Base-by-base conservation (phyloP, 257 asterid species). In the Solanum medicagineum region DNA sequence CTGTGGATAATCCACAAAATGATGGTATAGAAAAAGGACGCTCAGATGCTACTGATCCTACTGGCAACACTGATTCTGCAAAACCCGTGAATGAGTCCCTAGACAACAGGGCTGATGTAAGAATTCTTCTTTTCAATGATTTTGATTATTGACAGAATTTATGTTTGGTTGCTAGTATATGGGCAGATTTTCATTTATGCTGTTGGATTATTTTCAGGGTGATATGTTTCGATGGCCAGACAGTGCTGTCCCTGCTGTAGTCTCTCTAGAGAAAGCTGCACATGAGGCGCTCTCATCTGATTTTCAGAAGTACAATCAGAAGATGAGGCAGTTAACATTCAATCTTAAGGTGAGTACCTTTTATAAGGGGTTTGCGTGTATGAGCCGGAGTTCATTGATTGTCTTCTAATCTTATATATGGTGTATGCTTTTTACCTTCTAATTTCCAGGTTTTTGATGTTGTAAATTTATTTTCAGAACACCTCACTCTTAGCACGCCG, bases 221-320 rank as follows among this genome's bases (percentile, higher is more conserved):
- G 90, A 81, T 55, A 83, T 32, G 71, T 85, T 90, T 85, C 88
- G 54, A 77, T 95, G 98, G 98, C 97, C 98, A 54, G 93, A 91
- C 84, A 87, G 90, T 16, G 98, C 93, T 84, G 96, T 93, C 86
- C 56, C 86, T 51, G 90, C 90, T 70, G 89, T 93, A 86, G 88
- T 85, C 85, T 91, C 95, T 80, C 95, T 96, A 86, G 99, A 96
- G 92, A 89, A 92, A 86, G 96, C 92, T 4, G 91, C 94, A 40
- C 93, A 94, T 68, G 94, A 93, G 62, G 77, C 87, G 63, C 89
- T 92, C 71, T 86, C 94, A 56, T 86, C 89, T 62, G 94, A 92
- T 87, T 91, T 89, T 87, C 91, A 83, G 87, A 96, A 93, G 91
- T 96, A 94, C 83, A 94, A 94, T 80, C 94, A 91, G 77, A 96